phyloP scores from a whole-genome alignment of 148 eudicot species.

The Heliamphora exappendiculata region DNA sequence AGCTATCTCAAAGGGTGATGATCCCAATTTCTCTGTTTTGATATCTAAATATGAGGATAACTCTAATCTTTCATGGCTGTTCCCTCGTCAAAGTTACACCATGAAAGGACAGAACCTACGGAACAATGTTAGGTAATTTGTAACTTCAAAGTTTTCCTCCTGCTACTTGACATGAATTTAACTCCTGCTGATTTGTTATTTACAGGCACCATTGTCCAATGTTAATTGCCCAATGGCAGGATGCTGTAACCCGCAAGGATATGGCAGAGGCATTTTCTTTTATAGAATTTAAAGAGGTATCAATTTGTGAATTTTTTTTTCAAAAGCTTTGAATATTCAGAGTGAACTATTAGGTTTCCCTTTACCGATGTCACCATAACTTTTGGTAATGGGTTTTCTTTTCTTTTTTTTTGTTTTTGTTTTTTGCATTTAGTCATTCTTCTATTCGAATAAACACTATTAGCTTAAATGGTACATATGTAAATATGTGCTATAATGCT shows the following conservation, averaged over 20 bases:
- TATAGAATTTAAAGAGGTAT: constrained; percentile 71
- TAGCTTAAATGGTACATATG: background rate
- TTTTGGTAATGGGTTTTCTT: background rate
- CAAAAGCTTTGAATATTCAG: background rate
- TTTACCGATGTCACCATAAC: background rate
- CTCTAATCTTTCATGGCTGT: constrained; percentile 32
- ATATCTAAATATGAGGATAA: constrained; percentile 22
- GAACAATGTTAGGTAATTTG: constrained; percentile 51
- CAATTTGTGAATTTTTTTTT: background rate
- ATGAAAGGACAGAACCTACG: constrained; percentile 55
- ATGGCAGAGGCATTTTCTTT: constrained; percentile 50
- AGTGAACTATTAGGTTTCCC: background rate
- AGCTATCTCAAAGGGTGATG: constrained; percentile 25
- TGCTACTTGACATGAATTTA: background rate
- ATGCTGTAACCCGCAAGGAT: constrained; percentile 88
- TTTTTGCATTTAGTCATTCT: background rate
- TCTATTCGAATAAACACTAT: too few species aligned
- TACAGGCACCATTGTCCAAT: constrained; percentile 65
- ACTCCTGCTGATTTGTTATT: constrained; percentile 13
- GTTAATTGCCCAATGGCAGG: constrained; percentile 79
- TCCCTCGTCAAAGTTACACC: constrained; percentile 83
- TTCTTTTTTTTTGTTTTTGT: background rate
- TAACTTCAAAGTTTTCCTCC: background rate
- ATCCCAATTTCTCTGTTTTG: constrained; percentile 29
- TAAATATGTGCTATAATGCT: too few species aligned